These are phyloP conservation scores for Psilocybe cubensis DNA, from an alignment of 768 basidiomycete species.

Conservation along the genomic window DNA sequence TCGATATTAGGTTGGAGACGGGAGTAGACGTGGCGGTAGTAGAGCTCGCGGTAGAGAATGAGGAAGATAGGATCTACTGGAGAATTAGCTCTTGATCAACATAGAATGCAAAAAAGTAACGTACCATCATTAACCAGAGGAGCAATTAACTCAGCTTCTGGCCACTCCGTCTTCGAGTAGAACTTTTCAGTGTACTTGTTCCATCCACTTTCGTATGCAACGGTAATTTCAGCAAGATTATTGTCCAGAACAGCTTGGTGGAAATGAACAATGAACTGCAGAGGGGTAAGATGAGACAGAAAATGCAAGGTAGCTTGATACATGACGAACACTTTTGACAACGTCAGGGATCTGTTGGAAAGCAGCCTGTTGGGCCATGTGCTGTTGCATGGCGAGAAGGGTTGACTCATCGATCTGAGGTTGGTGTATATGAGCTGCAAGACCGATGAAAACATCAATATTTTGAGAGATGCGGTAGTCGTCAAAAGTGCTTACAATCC, in stretches of 20 bases:
- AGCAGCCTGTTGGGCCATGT: constrained; percentile 82
- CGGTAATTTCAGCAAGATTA: constrained; percentile 88
- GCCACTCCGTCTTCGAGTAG: constrained; percentile 95
- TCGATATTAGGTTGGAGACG: constrained; percentile 94
- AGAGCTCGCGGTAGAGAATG: constrained; percentile 94
- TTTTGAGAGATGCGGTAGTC: neutral
- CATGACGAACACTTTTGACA: constrained; percentile 75
- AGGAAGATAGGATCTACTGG: constrained; percentile 84
- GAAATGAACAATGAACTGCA: constrained; percentile 92
- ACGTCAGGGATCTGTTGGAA: constrained; percentile 86
- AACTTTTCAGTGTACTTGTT: constrained; percentile 96
- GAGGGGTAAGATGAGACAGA: constrained; percentile 13
- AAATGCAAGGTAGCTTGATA: neutral
- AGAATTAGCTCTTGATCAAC: neutral
- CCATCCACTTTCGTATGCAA: constrained; percentile 97
- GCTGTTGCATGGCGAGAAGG: constrained; percentile 75
- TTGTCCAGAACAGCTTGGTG: constrained; percentile 92
- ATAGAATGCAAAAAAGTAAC: constrained; percentile 22
- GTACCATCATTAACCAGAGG: constrained; percentile 91
- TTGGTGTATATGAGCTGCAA: constrained; percentile 50
- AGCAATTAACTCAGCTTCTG: constrained; percentile 94
- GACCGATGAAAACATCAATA: constrained; percentile 10
- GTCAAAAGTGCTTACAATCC: constrained; percentile 48
- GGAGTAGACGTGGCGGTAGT: constrained; percentile 95
- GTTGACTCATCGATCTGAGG: constrained; percentile 75